Base-by-base conservation (phyloP, 2,329 filamentous ascomycete genomes). In the Cladophialophora exuberans region DNA sequence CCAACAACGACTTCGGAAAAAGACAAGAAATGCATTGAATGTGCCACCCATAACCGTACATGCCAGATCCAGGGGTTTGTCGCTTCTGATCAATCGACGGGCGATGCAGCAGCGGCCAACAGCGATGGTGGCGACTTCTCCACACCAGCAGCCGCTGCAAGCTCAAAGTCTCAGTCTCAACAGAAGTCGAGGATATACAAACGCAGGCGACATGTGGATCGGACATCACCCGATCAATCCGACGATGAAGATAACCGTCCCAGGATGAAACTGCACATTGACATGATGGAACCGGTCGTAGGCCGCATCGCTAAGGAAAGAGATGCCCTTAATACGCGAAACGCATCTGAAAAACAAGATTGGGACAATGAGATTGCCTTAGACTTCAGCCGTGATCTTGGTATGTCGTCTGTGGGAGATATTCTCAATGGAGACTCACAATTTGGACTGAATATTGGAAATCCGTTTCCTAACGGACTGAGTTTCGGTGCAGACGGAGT, bases 11-110 rank as follows among this genome's bases (percentile, higher is more conserved):
- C 41, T 2, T 20, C 22, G 15, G 38, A 39, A 26, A 6, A 18
- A 15, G 25, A 44, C 11, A 53, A 41, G 10, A 59, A 55, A 44
- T 63, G 61, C 45, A 61, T 60, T 18, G 56, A 60, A 53, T 64
- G 62, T 43, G 38, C 41, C 10, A 55, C 41, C 2, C 56, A 64
- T 41, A 48, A 36, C 22, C 56, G 61, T 15, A 31, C 36, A 17
- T 64, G 62, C 38, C 33, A 52, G 23, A 52, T 56, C 18, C 62
- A 64, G 54, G 62, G 62, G 30, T 35, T 49, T 15, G 56, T 62
- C 13, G 52, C 41, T 30, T 31, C 39, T 20, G 25, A 45, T 20
- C 15, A 30, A 30, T 2, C 48, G 30, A 38, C 7, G 6, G 17
- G 9, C 15, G 35, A 6, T 39, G 28, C 46, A n/a, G 17, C 35